Evolutionary conservation across 768 basidiomycete species (phyloP).

Genomic region (Rhodotorula babjevae): DNA sequence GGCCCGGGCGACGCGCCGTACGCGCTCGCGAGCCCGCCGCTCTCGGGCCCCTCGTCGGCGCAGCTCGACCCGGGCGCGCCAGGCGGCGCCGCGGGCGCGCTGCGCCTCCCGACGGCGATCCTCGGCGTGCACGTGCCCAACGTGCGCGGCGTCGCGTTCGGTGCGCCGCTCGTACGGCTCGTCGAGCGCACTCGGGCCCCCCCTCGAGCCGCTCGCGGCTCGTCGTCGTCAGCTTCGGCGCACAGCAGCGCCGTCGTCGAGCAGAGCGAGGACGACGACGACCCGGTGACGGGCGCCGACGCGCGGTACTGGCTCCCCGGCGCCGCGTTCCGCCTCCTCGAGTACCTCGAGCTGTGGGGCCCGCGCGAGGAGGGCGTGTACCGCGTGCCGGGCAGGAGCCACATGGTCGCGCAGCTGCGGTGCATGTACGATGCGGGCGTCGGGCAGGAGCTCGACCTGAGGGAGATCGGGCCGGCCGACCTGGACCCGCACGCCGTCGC

Average conservation of each 20-base stretch:
- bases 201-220: background rate
- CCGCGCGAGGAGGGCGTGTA: constrained; percentile 33
- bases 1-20: too few relatives aligned
- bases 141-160: constrained; percentile 10
- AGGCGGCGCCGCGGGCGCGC: background rate
- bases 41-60: background rate
- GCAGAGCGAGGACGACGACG: background rate
- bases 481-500: constrained; percentile 37
- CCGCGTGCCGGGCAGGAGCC: constrained; percentile 24
- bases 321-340: constrained; percentile 20
- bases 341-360: constrained; percentile 24
- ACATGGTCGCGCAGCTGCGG: constrained; percentile 10
- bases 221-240: too few relatives aligned
- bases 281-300: constrained; percentile 17
- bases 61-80: constrained; percentile 1
- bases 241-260: too few relatives aligned
- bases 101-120: constrained; percentile 16
- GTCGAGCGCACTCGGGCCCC: constrained; percentile 8
- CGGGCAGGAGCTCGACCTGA: constrained; percentile 29
- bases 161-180: constrained; percentile 4
- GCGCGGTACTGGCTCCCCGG: constrained; percentile 23
- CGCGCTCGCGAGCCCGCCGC: background rate
- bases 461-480: constrained; percentile 25
- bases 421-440: constrained; percentile 25
- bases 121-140: constrained; percentile 13